Evolutionary conservation across 768 basidiomycete species (phyloP).

Genomic region (Naganishia friedmannii): DNA sequence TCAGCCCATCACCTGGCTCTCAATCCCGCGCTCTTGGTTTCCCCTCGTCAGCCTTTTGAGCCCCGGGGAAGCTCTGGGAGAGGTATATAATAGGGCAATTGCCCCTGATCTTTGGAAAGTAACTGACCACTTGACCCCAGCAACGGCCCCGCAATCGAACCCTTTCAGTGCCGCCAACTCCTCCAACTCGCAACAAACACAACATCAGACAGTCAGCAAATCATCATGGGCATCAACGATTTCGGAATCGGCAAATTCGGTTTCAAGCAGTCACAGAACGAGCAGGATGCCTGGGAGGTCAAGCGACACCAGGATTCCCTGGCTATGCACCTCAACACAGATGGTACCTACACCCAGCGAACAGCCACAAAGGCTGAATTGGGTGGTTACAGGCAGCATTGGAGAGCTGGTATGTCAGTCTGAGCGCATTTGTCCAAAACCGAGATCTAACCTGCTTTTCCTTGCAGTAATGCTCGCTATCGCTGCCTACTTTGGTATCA

Average conservation of each 20-base stretch:
- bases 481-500: conserved; percentile 34
- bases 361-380: conserved; percentile 11
- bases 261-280: conserved; percentile 25
- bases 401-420: conserved; percentile 2
- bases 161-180: too few species aligned
- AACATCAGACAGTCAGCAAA: conserved; percentile 2
- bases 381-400: conserved; percentile 30
- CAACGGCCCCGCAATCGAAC: too few species aligned
- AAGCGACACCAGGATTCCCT: conserved; percentile 27
- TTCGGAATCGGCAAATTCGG: conserved; percentile 18
- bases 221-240: conserved; percentile 24
- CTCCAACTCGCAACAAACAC: not conserved
- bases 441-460: not conserved
- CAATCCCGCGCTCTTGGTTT: not conserved
- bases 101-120: not conserved
- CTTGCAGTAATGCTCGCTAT: conserved; percentile 30
- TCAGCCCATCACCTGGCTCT: conserved; percentile 4
- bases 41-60: conserved; percentile 5
- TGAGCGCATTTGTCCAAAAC: not conserved
- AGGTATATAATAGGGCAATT: not conserved
- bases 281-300: conserved; percentile 33
- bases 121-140: too few species aligned
- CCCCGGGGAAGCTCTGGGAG: not conserved
- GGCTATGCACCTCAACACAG: conserved; percentile 11
- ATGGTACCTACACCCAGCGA: conserved; percentile 17